Evolutionary conservation across 202 grass and related monocot species (phyloP), one percentile per base, ranked within the genome.

Genomic region (Zoysia matrella): DNA sequence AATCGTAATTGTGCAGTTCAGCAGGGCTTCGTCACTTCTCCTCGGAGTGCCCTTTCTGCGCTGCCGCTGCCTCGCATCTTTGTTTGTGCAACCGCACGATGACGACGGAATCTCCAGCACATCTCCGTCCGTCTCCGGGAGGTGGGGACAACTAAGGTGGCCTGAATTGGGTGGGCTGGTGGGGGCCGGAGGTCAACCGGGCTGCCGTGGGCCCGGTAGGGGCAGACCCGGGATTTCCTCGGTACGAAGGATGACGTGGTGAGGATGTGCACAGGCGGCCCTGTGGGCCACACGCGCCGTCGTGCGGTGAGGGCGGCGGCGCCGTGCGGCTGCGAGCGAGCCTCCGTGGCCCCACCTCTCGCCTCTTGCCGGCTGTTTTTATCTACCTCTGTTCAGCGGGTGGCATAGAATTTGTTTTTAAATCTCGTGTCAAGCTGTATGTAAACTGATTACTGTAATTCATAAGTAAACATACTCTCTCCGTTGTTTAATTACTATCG

Each of bases 21-120:
- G 60, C 2, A 9, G 15, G 52, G 41, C 47, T 14, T 10, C 11
- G 6, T 16, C 6, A 55, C 40, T 7, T 45, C 52, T 80, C 72
- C 22, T 77, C 46, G 82, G 56, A 64, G 74, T 77, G 74, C 66
- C 36, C 3, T 52, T 63, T 68, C 72, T 70, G 71, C 50, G 60
- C 60, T 55, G 53, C 53, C 30, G 8, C 45, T 11, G 67, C 22
- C 22, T 30, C 22, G 77, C 70, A 80, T 80, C 71, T 75, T 86
- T 75, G 77, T 69, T 75, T 81, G 84, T 69, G 84, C 71, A 69
- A 63, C 71, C 14, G 74, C 86, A 84, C 70, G 75, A 88, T 11
- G 86, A 12, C 30, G 75, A 88, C 63, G 76, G 82, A 80, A 80
- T 80, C 77, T 69, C 46, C 15, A 18, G 7, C 2, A 51, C 2